Evolutionary conservation across 2,329 filamentous ascomycete genomes (phyloP), one percentile per base, ranked within the genome.

Genomic region (Colletotrichum noveboracense): DNA sequence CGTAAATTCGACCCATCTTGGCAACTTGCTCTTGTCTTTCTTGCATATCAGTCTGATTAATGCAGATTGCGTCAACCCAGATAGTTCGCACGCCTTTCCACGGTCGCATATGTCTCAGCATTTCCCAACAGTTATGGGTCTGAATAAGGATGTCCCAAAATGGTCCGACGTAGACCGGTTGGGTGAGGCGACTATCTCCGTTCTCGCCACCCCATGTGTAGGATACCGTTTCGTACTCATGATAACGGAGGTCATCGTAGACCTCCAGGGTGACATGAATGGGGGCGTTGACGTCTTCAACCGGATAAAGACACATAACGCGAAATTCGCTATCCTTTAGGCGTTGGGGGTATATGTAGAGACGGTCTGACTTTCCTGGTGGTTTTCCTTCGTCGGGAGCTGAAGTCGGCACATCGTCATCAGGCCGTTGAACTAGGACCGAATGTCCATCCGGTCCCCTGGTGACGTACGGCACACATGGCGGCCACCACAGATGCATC

Each of bases 381-480:
- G 36, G 4, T 18, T 38, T 8, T 16, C 3, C 36, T 38, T 38
- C 16, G 4, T 38, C 36, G 36, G n/a, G n/a, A n/a, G n/a, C n/a
- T n/a, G n/a, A n/a, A n/a, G n/a, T n/a, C n/a, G n/a, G n/a, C n/a
- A n/a, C n/a, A n/a, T n/a, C n/a, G n/a, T n/a, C n/a, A n/a, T n/a
- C n/a, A n/a, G n/a, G n/a, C n/a, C n/a, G 38, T 43, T 6, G 3
- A 1, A 43, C 3, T n/a, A 18, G 38, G 0, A 16, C 36, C n/a
- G n/a, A n/a, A 0, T 48, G 38, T 2, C 38, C 38, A 12, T 2
- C 18, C 0, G 18, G 18, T 4, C 18, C 9, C 0, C 1, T n/a
- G 18, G 18, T 48, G 38, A 48, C 38, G 2, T n/a, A 48, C 1
- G 38, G 38, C 18, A n/a, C 38, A 3, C 38, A 48, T 12, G 38